phyloP scores from a whole-genome alignment of 1,139 yeast genomes.

The Ogataea hybrid region DNA sequence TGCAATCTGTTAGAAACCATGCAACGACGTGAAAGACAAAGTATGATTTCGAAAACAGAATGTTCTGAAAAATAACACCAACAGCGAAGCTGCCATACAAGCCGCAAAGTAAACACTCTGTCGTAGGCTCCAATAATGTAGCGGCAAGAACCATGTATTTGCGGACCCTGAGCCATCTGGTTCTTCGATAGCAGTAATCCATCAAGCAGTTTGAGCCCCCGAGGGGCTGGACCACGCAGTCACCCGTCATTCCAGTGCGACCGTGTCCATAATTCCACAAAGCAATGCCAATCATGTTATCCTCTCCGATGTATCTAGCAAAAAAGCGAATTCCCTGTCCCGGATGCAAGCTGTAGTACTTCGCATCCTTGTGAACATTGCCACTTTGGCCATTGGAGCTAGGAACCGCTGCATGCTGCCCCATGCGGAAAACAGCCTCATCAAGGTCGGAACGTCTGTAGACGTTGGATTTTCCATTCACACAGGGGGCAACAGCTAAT shows the following conservation, averaged over 20 bases:
- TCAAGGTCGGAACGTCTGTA: slow-evolving; percentile 72
- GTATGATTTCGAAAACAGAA: slow-evolving; percentile 36
- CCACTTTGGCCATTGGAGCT: slow-evolving; percentile 33
- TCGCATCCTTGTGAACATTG: slow-evolving; percentile 28
- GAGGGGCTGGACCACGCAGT: slow-evolving; percentile 77
- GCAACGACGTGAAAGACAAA: slow-evolving; percentile 52
- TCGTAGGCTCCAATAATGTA: slow-evolving; percentile 81
- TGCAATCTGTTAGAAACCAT: slow-evolving; percentile 67
- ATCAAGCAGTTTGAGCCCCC: slow-evolving; percentile 45
- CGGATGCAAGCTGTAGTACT: slow-evolving; percentile 21
- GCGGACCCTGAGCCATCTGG: slow-evolving; percentile 87
- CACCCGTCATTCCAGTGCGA: slow-evolving; percentile 76
- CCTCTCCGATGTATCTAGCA: slow-evolving; percentile 86
- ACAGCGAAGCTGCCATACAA: slow-evolving; percentile 62
- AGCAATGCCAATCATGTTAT: slow-evolving; percentile 88
- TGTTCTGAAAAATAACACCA: slow-evolving; percentile 43
- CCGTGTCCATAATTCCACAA: slow-evolving; percentile 70
- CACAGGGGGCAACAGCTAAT: slow-evolving; percentile 83
- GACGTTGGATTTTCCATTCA: slow-evolving; percentile 86
- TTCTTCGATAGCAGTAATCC: slow-evolving; percentile 66
- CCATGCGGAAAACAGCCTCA: slow-evolving; percentile 46
- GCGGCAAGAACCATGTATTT: slow-evolving; percentile 87
- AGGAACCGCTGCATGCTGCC: slow-evolving; percentile 26
- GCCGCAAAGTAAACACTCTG: slow-evolving; percentile 74
- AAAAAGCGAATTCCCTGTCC: slow-evolving; percentile 64